Conservation (phyloP, 805 yeast species). For the Kuraishia ogatae region DNA sequence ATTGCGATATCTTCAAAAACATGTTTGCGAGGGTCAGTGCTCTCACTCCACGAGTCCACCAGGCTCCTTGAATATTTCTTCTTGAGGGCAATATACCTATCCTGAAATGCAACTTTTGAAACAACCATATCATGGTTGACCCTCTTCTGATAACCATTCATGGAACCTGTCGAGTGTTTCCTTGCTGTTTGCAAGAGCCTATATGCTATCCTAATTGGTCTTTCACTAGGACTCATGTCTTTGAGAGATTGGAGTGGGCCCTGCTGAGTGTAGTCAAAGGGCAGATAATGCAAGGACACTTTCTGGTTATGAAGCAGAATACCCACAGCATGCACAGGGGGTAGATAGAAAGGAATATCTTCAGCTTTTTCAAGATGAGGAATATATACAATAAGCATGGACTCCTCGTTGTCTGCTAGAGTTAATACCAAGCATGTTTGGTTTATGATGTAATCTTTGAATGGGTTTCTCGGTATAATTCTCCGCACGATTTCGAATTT, state of each 20-base stretch:
- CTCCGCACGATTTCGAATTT: constrained; percentile 61
- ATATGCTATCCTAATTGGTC: constrained; percentile 76
- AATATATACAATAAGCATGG: constrained; percentile 58
- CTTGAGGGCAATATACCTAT: constrained; percentile 70
- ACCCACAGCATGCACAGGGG: constrained; percentile 74
- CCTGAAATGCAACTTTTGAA: constrained; percentile 74
- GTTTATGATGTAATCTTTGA: constrained; percentile 71
- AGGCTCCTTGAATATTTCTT: constrained; percentile 69
- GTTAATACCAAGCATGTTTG: constrained; percentile 67
- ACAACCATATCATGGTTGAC: constrained; percentile 86
- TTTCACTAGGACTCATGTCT: constrained; percentile 34
- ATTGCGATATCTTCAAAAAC: constrained; percentile 95
- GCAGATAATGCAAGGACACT: constrained; percentile 69
- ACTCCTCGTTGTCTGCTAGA: constrained; percentile 18
- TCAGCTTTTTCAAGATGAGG: constrained; percentile 60
- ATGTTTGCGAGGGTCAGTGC: constrained; percentile 91
- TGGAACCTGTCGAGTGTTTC: constrained; percentile 79
- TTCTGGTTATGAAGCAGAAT: constrained; percentile 34
- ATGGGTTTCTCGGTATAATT: constrained; percentile 87
- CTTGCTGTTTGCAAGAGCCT: constrained; percentile 70
- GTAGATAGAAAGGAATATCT: constrained; percentile 83
- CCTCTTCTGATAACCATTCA: constrained; percentile 78
- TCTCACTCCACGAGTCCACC: constrained; percentile 84
- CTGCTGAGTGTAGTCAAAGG: constrained; percentile 29
- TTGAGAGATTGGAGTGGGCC: constrained; percentile 18